A percentile compares a stretch with the other conserved stretches of the same genome.
phyloP scores from a whole-genome alignment of 2,329 filamentous ascomycete species.

The Lachnellula suecica region DNA sequence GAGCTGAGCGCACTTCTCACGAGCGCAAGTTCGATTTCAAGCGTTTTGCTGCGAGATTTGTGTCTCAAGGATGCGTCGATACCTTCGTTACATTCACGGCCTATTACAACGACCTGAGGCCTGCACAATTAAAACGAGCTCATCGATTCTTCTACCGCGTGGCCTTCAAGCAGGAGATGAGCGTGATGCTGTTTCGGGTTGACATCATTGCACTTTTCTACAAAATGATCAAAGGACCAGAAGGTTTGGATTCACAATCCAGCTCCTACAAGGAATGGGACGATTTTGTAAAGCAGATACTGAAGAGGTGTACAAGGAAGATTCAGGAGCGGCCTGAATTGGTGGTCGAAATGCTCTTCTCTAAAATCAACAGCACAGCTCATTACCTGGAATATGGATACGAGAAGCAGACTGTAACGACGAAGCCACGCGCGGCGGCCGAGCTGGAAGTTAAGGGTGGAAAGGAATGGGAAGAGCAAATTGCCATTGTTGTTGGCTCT shows the following conservation, averaged over 20 bases:
- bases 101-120: slow-evolving; percentile 78
- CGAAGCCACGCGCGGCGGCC: slow-evolving; percentile 68
- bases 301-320: slow-evolving; percentile 80
- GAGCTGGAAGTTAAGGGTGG: slow-evolving; percentile 80
- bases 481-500: slow-evolving; percentile 77
- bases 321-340: slow-evolving; percentile 82
- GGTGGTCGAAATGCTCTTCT: slow-evolving; percentile 90
- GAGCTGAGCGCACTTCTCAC: slow-evolving; percentile 68
- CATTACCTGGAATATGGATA: slow-evolving; percentile 90
- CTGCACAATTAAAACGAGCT: slow-evolving; percentile 81
- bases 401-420: slow-evolving; percentile 71
- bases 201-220: slow-evolving; percentile 89
- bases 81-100: slow-evolving; percentile 80
- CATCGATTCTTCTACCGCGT: slow-evolving; percentile 94
- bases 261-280: slow-evolving; percentile 86
- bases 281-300: slow-evolving; percentile 79
- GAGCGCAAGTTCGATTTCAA: slow-evolving; percentile 95
- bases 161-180: slow-evolving; percentile 92
- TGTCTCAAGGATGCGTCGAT: slow-evolving; percentile 81
- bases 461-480: slow-evolving; percentile 61
- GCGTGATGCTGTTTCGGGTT: slow-evolving; percentile 82
- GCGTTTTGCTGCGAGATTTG: slow-evolving; percentile 77
- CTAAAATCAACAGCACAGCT: slow-evolving; percentile 79
- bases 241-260: slow-evolving; percentile 66
- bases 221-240: slow-evolving; percentile 87